Evolutionary conservation across 495 filamentous ascomycete species (phyloP), one percentile per base, ranked within the genome.

Genomic region (Immersiella caudata): DNA sequence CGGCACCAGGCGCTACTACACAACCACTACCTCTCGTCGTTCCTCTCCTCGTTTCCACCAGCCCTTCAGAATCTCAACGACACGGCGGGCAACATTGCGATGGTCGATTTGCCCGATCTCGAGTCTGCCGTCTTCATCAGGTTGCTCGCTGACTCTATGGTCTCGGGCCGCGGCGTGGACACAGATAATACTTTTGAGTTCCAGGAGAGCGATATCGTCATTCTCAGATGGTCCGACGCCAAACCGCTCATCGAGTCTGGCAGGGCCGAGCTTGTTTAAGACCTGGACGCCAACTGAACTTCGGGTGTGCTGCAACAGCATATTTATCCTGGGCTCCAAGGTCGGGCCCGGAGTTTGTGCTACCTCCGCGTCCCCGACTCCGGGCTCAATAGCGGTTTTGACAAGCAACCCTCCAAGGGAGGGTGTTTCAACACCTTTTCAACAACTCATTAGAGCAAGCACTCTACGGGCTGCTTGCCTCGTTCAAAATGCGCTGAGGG

Each of bases 41-140:
- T 99, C 75, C 82, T 99, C 64, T 82, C 82, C 0, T 84, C 88
- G 26, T 99, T 99, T 69, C 94, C 95, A 27, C 76, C 85, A 40
- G 78, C 84, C 49, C 74, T 98, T 74, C 88, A 91, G 74, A 85
- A 91, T 73, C 79, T 99, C 60, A 93, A 98, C 82, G 96, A 99
- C 80, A 91, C 91, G 60, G 87, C 89, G 0, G 94, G 92, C 1
- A 93, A 93, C 1, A 89, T 93, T 64, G 92, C 87, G 79, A 99
- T 99, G 95, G 86, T 99, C 24, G 92, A 96, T 68, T 82, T 84
- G 0, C 95, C 95, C 8, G 96, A 98, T 79, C 76, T 85, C 61
- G 88, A 93, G 51, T 83, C 85, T 50, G 93, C 91, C 20, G 93
- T 97, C 14, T 97, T 99, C 79, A 89, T 92, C 50, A 81, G 94